phyloP scores from a whole-genome alignment of 352 stramenopile species.

The Pythium volutum region DNA sequence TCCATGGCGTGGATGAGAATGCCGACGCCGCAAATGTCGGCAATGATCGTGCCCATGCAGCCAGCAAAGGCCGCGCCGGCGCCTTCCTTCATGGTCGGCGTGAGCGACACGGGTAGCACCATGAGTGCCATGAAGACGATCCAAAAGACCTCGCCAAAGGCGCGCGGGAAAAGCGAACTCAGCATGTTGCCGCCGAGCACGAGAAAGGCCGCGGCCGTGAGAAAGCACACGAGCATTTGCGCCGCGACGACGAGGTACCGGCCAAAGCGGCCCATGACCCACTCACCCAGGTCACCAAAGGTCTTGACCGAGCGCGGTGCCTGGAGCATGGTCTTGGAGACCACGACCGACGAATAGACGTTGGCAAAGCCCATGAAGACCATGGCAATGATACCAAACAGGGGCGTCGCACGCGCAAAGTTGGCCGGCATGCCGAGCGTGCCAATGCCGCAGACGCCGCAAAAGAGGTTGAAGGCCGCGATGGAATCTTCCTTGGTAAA shows the following conservation, averaged over 20 bases:
- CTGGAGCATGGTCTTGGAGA: slow-evolving; percentile 31
- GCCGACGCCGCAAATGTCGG: slow-evolving; percentile 27
- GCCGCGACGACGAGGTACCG: slow-evolving; percentile 28
- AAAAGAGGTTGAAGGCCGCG: slow-evolving; percentile 30
- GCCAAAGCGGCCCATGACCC: slow-evolving; percentile 27
- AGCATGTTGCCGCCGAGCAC: slow-evolving; percentile 53
- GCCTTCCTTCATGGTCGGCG: slow-evolving; percentile 36
- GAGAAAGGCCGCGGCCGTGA: slow-evolving; percentile 35
- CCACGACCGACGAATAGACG: slow-evolving; percentile 30
- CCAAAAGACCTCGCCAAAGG: slow-evolving; percentile 24
- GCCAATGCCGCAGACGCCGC: slow-evolving; percentile 37
- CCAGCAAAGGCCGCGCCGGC: slow-evolving; percentile 29
- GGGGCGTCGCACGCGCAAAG: slow-evolving; percentile 30
- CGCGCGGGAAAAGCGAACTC: slow-evolving; percentile 40
- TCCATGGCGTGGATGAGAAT: slow-evolving; percentile 30
- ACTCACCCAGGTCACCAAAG: slow-evolving; percentile 39
- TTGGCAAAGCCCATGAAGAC: slow-evolving; percentile 37
- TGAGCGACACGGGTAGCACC: slow-evolving; percentile 29
- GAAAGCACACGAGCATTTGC: slow-evolving; percentile 26
- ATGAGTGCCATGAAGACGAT: slow-evolving; percentile 36
- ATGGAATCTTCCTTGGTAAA: slow-evolving; percentile 36
- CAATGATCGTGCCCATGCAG: slow-evolving; percentile 32
- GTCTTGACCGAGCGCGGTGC: slow-evolving; percentile 31
- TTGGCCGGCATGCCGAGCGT: slow-evolving; percentile 39
- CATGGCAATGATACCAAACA: slow-evolving; percentile 25